Percentiles rank a stretch among this genome's conserved stretches.
Evolutionary conservation across 2,329 filamentous ascomycete species (phyloP).

Genomic region (Didymella pinodella): DNA sequence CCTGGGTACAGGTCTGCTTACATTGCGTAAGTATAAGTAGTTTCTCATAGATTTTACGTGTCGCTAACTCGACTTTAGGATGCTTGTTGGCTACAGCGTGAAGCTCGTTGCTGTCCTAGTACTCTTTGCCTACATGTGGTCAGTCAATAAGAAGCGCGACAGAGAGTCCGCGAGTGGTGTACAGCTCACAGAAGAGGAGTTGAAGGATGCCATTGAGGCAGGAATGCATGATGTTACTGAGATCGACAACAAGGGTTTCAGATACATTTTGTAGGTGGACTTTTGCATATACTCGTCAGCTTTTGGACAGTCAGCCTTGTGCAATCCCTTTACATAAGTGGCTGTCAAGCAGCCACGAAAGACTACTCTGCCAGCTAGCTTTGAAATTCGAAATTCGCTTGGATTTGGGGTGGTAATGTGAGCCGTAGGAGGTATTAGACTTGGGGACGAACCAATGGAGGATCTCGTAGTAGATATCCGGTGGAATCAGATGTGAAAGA

Average conservation of each 20-base stretch:
- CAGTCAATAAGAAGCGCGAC: slow-evolving; percentile 47
- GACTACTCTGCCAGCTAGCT: no score
- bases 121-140: slow-evolving; percentile 50
- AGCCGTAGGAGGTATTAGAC: no score
- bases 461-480: no score
- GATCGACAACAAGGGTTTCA: slow-evolving; percentile 56
- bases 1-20: slow-evolving; percentile 44
- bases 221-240: slow-evolving; percentile 55
- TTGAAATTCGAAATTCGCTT: no score
- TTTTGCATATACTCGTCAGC: no score
- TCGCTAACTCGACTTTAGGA: slow-evolving; percentile 11
- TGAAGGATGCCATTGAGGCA: slow-evolving; percentile 47
- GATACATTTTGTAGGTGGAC: slow-evolving; percentile 45
- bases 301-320: no score
- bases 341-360: no score
- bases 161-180: slow-evolving; percentile 30
- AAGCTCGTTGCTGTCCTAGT: slow-evolving; percentile 48
- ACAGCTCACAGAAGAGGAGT: slow-evolving; percentile 42
- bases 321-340: no score
- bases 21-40: slow-evolving; percentile 15
- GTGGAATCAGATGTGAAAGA: no score
- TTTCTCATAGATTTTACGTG: neutral
- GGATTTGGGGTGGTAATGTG: no score
- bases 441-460: no score
- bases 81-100: slow-evolving; percentile 53